Conservation (phyloP, 768 basidiomycete species). For the Naganishia randhawae region DNA sequence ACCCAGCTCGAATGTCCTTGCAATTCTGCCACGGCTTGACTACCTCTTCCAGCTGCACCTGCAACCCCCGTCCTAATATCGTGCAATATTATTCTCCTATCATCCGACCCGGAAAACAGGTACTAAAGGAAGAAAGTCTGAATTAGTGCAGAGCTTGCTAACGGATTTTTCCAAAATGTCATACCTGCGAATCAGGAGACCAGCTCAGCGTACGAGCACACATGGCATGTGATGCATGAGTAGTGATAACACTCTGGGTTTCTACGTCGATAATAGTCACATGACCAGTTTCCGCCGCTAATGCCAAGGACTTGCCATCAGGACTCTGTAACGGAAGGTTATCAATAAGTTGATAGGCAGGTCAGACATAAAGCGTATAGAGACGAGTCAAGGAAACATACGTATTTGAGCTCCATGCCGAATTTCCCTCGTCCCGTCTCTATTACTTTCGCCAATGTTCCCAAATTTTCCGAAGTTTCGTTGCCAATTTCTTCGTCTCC, state of each 20-base stretch:
- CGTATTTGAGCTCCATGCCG: conserved; percentile 50
- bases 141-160: background rate
- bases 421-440: conserved; percentile 50
- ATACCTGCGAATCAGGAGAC: conserved; percentile 81
- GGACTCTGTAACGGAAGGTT: conserved; percentile 75
- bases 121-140: conserved; percentile 55
- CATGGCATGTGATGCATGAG: conserved; percentile 85
- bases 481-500: conserved; percentile 30
- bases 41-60: conserved; percentile 60
- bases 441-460: conserved; percentile 37
- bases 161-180: conserved; percentile 13
- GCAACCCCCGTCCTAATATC: conserved; percentile 63
- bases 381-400: conserved; percentile 54
- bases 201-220: conserved; percentile 79
- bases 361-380: conserved; percentile 70
- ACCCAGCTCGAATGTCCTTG: conserved; percentile 90
- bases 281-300: conserved; percentile 81
- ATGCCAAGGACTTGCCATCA: conserved; percentile 74
- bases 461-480: conserved; percentile 34
- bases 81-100: conserved; percentile 83
- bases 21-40: conserved; percentile 76
- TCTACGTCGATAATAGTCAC: conserved; percentile 81
- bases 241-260: conserved; percentile 61
- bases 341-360: conserved; percentile 68
- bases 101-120: conserved; percentile 84